Percentiles rank a stretch among this genome's conserved stretches.
phyloP scores from a whole-genome alignment of 192 early-diverging fungal species.

The Entomortierella parvispora region DNA sequence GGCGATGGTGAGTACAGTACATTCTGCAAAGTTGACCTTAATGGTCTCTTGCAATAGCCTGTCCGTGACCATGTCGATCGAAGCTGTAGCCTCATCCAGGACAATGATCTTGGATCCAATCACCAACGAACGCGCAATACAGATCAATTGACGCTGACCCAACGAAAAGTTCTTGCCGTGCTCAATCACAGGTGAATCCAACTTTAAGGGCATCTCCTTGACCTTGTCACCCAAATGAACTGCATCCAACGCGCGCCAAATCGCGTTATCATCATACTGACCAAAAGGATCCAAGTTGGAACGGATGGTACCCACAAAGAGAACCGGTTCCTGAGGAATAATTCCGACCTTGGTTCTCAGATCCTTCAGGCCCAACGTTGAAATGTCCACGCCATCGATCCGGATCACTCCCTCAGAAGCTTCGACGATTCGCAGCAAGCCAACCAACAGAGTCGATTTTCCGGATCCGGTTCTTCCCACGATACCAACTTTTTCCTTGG shows the following conservation, averaged over 20 bases:
- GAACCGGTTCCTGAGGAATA: slow-evolving; percentile 64
- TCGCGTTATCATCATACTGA: slow-evolving; percentile 55
- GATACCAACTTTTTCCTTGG: slow-evolving; percentile 85
- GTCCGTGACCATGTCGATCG: slow-evolving; percentile 83
- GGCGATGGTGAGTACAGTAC: slow-evolving; percentile 76
- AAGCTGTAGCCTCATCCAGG: slow-evolving; percentile 79
- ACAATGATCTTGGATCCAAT: slow-evolving; percentile 66
- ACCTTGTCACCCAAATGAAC: slow-evolving; percentile 50
- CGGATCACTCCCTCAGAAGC: slow-evolving; percentile 69
- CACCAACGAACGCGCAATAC: slow-evolving; percentile 72
- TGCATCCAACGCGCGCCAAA: slow-evolving; percentile 65
- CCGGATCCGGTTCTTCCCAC: slow-evolving; percentile 86
- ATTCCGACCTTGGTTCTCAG: slow-evolving; percentile 74
- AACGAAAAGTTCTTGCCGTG: slow-evolving; percentile 67
- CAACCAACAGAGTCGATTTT: slow-evolving; percentile 73
- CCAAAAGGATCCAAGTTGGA: slow-evolving; percentile 77
- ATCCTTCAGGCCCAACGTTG: slow-evolving; percentile 66
- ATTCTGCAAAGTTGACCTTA: slow-evolving; percentile 65
- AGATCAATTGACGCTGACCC: slow-evolving; percentile 76
- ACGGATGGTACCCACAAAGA: slow-evolving; percentile 74
- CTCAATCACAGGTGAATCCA: slow-evolving; percentile 56
- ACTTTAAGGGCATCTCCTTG: slow-evolving; percentile 26
- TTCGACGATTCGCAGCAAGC: slow-evolving; percentile 80
- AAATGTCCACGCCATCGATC: slow-evolving; percentile 81
- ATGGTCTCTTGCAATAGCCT: slow-evolving; percentile 73